Percentiles rank a stretch among this genome's conserved stretches.
phyloP scores from a whole-genome alignment of 2,329 filamentous ascomycete species.

The Sphaerostilbella broomeana region DNA sequence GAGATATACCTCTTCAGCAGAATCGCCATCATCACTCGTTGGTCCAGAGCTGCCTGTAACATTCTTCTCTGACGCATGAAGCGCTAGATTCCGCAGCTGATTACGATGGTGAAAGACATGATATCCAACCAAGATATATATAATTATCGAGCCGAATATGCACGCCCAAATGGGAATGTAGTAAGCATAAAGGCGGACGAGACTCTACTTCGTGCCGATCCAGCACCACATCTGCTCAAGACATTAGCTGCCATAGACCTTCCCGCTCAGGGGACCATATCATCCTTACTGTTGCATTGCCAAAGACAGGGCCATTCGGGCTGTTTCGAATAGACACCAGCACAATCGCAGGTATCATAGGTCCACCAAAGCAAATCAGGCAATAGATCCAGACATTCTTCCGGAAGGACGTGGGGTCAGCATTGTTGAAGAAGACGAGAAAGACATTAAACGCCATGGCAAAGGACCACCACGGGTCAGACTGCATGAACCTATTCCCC shows the following conservation, averaged over 20 bases:
- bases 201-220: conserved; percentile 48
- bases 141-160: conserved; percentile 46
- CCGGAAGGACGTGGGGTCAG: conserved; percentile 56
- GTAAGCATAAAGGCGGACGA: conserved; percentile 52
- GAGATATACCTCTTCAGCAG: conserved; percentile 27
- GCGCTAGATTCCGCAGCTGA: conserved; percentile 41
- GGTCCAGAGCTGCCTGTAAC: conserved; percentile 19
- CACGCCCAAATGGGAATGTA: conserved; percentile 57
- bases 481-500: conserved; percentile 68
- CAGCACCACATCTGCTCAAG: conserved; percentile 50
- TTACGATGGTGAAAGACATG: conserved; percentile 54
- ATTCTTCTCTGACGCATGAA: conserved; percentile 19
- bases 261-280: too few species aligned
- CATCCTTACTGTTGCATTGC: conserved; percentile 50
- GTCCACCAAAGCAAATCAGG: conserved; percentile 61
- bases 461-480: conserved; percentile 69
- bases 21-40: conserved; percentile 24
- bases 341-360: conserved; percentile 58
- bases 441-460: conserved; percentile 80
- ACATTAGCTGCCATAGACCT: neutral
- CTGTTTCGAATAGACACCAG: conserved; percentile 52
- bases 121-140: conserved; percentile 52
- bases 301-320: conserved; percentile 40
- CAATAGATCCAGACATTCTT: conserved; percentile 66
- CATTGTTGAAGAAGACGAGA: conserved; percentile 55